Conservation (phyloP, 179 eudicot genomes). For the Monotropa hypopitys region DNA sequence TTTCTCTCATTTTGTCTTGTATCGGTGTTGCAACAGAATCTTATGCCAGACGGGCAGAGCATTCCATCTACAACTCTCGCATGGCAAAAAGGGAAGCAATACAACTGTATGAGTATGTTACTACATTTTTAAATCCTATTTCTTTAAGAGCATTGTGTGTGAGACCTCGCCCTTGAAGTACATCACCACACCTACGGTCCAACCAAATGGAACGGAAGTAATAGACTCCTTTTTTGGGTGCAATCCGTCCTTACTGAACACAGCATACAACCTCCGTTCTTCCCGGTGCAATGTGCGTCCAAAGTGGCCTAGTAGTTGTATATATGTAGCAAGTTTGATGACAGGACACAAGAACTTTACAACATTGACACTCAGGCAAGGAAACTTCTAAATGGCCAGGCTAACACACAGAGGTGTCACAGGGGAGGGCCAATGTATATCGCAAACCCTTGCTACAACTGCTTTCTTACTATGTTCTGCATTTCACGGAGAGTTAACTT, state of each 20-base stretch:
- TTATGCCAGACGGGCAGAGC: not conserved
- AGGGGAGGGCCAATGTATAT: not conserved
- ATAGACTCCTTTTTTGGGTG: not conserved
- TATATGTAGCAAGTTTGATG: not conserved
- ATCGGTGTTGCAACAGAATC: no score
- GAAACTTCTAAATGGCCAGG: not conserved
- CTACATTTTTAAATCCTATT: not conserved
- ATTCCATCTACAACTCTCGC: not conserved
- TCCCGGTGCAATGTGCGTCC: not conserved
- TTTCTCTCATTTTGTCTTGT: no score
- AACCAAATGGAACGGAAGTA: not conserved
- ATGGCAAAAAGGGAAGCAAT: not conserved
- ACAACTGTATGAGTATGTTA: no score
- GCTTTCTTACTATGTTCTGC: not conserved
- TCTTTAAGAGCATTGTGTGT: not conserved
- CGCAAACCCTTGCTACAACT: not conserved
- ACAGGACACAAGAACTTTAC: not conserved
- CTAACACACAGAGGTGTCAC: not conserved
- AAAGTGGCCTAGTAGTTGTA: not conserved
- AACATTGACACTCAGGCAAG: not conserved
- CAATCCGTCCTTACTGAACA: not conserved
- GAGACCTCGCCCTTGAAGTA: not conserved
- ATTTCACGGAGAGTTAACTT: not conserved
- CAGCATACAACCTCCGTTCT: not conserved
- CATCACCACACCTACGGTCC: not conserved